These are phyloP conservation scores for Tetrapisispora fleetii DNA, from an alignment of 805 yeast genomes.

Conservation along the genomic window DNA sequence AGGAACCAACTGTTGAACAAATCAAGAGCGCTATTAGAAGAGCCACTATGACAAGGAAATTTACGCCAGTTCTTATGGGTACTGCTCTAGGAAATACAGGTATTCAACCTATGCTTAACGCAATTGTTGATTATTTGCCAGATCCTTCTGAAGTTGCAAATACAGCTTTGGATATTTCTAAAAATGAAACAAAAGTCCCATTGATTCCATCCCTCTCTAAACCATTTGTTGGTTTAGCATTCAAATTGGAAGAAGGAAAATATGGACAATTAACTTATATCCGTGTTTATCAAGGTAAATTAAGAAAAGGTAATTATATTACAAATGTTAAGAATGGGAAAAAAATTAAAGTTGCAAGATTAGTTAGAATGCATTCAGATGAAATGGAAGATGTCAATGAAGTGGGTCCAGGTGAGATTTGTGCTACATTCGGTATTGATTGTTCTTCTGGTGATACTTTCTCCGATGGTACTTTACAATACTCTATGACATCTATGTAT, in stretches of 20 bases:
- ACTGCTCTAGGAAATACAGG: slow-evolving; percentile 96
- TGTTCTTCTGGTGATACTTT: slow-evolving; percentile 98
- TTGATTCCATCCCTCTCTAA: slow-evolving; percentile 60
- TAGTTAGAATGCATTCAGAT: slow-evolving; percentile 97
- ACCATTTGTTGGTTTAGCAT: slow-evolving; percentile 95
- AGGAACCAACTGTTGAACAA: slow-evolving; percentile 75
- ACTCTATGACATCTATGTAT: slow-evolving; percentile 95
- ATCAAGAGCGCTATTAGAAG: slow-evolving; percentile 85
- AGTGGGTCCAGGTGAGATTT: slow-evolving; percentile 95
- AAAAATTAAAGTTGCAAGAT: slow-evolving; percentile 82
- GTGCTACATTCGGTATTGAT: slow-evolving; percentile 98
- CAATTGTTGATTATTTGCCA: slow-evolving; percentile 92
- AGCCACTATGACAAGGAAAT: slow-evolving; percentile 87
- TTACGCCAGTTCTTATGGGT: slow-evolving; percentile 99
- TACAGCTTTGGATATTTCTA: slow-evolving; percentile 70
- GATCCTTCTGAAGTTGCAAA: slow-evolving; percentile 90
- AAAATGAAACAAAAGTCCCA: slow-evolving; percentile 58
- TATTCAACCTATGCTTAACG: slow-evolving; percentile 89
- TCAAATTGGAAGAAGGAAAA: slow-evolving; percentile 96
- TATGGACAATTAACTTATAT: slow-evolving; percentile 96
- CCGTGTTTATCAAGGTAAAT: slow-evolving; percentile 92
- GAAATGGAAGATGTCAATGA: slow-evolving; percentile 98
- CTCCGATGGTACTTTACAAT: slow-evolving; percentile 68
- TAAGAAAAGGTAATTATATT: slow-evolving; percentile 84
- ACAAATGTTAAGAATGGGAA: slow-evolving; percentile 87